Evolutionary conservation across 352 stramenopile genomes (phyloP), one percentile per base, ranked within the genome.

Genomic region (Globisporangium radiosum): DNA sequence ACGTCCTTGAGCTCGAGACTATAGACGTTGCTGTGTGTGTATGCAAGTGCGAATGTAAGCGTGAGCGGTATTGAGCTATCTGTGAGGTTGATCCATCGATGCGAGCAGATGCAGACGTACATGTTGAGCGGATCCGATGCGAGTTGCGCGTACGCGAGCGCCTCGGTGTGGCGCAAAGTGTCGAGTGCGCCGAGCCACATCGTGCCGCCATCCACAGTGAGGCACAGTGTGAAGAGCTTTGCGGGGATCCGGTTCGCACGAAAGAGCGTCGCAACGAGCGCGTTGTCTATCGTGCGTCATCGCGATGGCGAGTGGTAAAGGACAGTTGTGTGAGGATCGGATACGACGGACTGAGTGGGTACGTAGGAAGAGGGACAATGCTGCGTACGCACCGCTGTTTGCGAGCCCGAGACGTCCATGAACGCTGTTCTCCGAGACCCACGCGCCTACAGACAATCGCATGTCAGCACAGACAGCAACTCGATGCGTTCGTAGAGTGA

Each of bases 371-470:
- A 36, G n/a, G 45, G 15, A 3, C 17, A 11, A 13, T 17, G 45
- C 7, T 10, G 45, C 45, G 15, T 36, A 50, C 38, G 17, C 14
- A 81, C 75, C 70, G 51, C 64, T 77, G 52, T 88, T 89, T 7
- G 81, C 75, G 13, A 94, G 60, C 7, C 85, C 85, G 71, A 94
- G 87, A 63, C 92, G 90, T 39, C 85, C 85, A 51, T 88, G 25
- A 25, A 25, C 76, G 7, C 80, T 78, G 19, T 85, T 75, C 43
- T 85, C 75, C 7, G 72, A 78, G 57, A 88, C 75, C 65, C 92
- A 90, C 19, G 90, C 57, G 6, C 70, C 72, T 69, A 36, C 11
- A 17, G 37, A 49, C 10, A 33, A 15, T 19, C n/a, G 25, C 25
- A 37, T 8, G 19, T 25, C 40, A 57, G 19, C 11, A 38, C 25